These are phyloP conservation scores for Paramecium octaurelia DNA, from an alignment of 73 alveolate species.

Conservation along the genomic window DNA sequence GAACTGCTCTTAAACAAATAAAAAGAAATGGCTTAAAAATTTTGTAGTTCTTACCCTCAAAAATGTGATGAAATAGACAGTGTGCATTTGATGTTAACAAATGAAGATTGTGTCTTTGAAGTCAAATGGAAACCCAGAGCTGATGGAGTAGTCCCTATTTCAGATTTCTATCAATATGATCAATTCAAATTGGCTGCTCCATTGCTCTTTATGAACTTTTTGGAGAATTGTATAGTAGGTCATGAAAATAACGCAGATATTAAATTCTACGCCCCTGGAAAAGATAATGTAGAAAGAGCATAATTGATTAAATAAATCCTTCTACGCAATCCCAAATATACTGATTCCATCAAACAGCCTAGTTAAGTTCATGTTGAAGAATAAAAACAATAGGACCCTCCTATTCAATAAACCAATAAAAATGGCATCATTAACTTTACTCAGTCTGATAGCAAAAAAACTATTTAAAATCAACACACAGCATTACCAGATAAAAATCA, in stretches of 20 bases:
- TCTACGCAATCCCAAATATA: neutral
- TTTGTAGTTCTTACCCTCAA: neutral
- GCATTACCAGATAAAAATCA: neutral
- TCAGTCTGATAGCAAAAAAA: neutral
- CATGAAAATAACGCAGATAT: neutral
- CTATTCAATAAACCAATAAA: neutral
- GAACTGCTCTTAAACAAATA: neutral
- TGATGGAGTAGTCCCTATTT: neutral
- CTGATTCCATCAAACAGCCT: neutral
- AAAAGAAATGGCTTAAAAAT: neutral
- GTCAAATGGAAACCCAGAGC: conserved; percentile 14
- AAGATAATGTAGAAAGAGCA: neutral
- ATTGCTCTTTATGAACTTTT: neutral
- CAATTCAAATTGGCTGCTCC: neutral
- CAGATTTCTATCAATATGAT: neutral
- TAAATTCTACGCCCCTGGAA: neutral
- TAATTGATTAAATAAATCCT: neutral
- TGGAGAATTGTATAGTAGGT: neutral
- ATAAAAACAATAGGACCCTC: neutral
- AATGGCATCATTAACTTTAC: neutral
- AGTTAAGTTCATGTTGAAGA: neutral
- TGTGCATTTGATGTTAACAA: neutral
- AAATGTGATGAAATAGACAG: neutral
- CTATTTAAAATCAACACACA: neutral
- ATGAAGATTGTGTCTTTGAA: neutral